Evolutionary conservation across 2,329 filamentous ascomycete genomes (phyloP).

Genomic region (Talaromyces sp.): DNA sequence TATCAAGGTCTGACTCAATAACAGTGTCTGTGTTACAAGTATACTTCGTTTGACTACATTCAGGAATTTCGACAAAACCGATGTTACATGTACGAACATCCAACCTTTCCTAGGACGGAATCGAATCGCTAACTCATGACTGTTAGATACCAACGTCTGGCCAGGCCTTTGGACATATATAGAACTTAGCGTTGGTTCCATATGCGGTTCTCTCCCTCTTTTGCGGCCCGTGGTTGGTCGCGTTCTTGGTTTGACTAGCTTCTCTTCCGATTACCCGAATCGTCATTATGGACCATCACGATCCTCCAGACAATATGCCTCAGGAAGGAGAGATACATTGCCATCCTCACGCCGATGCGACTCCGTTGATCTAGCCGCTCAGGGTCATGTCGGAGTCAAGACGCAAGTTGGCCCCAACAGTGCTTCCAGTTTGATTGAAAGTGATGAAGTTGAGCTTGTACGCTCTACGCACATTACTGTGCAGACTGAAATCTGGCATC

Average conservation of each 20-base stretch:
- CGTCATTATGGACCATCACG: not conserved
- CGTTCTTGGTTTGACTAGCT: constrained; percentile 35
- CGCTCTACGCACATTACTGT: not conserved
- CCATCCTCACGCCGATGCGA: not conserved
- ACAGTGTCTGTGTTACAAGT: not conserved
- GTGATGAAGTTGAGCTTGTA: not conserved
- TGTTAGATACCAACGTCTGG: not conserved
- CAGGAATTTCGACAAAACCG: not conserved
- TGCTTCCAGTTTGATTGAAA: not conserved
- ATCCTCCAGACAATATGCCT: not conserved
- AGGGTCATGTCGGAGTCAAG: not conserved
- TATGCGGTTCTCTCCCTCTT: not conserved
- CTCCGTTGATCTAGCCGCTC: not conserved
- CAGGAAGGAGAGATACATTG: not conserved
- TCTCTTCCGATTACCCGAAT: not conserved
- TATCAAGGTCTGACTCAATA: not conserved
- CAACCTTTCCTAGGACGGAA: not conserved
- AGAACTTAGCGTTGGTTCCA: not conserved
- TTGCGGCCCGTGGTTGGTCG: not conserved
- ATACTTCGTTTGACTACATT: not conserved
- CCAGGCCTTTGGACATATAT: not conserved
- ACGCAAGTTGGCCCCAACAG: not conserved
- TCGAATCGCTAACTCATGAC: not conserved
- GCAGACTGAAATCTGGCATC: not conserved
- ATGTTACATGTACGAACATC: not conserved